Evolutionary conservation across 768 basidiomycete genomes (phyloP), one percentile per base, ranked within the genome.

Genomic region (Leccinum broughii): DNA sequence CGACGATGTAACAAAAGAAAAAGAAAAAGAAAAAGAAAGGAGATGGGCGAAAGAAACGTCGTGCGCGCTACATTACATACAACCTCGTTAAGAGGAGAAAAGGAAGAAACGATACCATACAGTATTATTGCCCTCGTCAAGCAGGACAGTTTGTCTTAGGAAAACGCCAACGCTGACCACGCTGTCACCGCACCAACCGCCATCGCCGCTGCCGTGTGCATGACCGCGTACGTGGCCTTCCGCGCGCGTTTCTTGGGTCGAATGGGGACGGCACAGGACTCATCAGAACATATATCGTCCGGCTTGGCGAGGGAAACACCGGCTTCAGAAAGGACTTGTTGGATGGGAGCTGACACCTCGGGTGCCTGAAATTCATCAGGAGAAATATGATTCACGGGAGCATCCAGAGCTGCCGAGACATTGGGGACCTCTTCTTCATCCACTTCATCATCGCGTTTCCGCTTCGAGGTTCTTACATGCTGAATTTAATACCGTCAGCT

Each of bases 111-210:
- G 51, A 49, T 14, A 6, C 34, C 39, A 37, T 37, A 11, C 39
- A 32, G n/a, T 26, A 20, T 17, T 9, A n/a, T 30, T 22, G 51
- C 24, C 32, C 41, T 35, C 35, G 37, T 51, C 17, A 14, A 20
- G 3, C 9, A 8, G 32, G 24, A 62, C 37, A 44, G 41, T 41
- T 48, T 26, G 24, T 48, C 55, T 49, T 66, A 88, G 62, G 76
- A 78, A 71, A 86, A 91, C 1, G 89, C 89, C 59, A 92, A 72
- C 26, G 87, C 87, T 17, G 85, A 83, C 89, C 89, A 91, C 3
- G 89, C 81, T 3, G 84, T 85, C 13, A 86, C 84, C 14, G 88
- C 89, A 26, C 89, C 89, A 44, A 91, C 72, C 1, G 83, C 81
- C 34, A 86, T 81, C 17, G 83, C 85, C 4, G 85, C 82, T 7